Evolutionary conservation across 108 stramenopile species (phyloP).

Genomic region (Discostella pseudostelligera): DNA sequence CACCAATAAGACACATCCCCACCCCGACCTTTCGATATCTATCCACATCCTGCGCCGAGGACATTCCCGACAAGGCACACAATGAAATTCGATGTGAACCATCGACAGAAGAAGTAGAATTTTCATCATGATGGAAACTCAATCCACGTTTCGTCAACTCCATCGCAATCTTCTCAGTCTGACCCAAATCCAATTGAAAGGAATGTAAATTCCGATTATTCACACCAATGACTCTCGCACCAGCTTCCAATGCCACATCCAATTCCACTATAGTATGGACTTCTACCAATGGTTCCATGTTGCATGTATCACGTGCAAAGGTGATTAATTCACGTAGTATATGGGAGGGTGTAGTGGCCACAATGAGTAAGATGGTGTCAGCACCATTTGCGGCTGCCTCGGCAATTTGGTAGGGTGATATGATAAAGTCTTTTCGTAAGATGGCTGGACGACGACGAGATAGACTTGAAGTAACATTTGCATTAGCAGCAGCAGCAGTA

Average conservation of each 20-base stretch:
- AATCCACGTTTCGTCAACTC: conserved; percentile 52
- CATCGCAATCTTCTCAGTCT: conserved; percentile 79
- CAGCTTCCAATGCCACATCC: conserved; percentile 85
- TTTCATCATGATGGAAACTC: conserved; percentile 53
- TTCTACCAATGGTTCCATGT: conserved; percentile 98
- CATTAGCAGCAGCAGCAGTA: conserved; percentile 1
- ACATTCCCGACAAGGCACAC: conserved; percentile 90
- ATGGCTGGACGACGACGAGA: conserved; percentile 77
- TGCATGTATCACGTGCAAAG: conserved; percentile 59
- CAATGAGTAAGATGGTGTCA: conserved; percentile 95
- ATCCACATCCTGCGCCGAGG: conserved; percentile 78
- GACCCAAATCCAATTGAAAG: conserved; percentile 92
- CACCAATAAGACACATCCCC: conserved; percentile 95
- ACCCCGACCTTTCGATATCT: conserved; percentile 82
- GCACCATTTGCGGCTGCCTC: conserved; percentile 94
- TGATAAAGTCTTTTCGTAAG: conserved; percentile 95
- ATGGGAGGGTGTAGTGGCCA: conserved; percentile 78
- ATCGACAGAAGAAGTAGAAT: conserved; percentile 5
- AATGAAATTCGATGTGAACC: conserved; percentile 40
- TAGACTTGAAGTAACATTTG: not conserved
- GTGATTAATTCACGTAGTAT: conserved; percentile 75
- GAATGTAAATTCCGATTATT: conserved; percentile 99
- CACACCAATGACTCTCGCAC: conserved; percentile 94
- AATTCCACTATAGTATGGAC: conserved; percentile 89
- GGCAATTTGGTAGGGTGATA: conserved; percentile 86